Percentiles rank a stretch among this genome's conserved stretches.
phyloP scores from a whole-genome alignment of 495 filamentous ascomycete genomes.

The Hypoxylon fragiforme region DNA sequence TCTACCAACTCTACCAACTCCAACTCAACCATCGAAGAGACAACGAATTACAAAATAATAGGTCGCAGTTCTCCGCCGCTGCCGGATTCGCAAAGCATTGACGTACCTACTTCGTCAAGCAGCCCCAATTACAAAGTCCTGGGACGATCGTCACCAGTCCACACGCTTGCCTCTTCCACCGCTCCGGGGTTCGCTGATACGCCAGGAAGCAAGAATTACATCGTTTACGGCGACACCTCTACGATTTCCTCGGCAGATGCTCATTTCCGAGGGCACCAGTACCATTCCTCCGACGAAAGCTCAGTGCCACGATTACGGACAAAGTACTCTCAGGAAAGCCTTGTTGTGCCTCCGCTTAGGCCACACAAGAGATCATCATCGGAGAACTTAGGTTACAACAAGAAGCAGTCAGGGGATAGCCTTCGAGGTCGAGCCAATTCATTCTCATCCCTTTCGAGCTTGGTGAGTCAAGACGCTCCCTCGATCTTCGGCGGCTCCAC shows the following conservation, averaged over 20 bases:
- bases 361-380: conserved; percentile 48
- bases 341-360: conserved; percentile 54
- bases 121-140: conserved; percentile 47
- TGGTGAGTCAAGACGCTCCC: conserved; percentile 49
- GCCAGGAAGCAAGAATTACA: conserved; percentile 46
- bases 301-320: conserved; percentile 36
- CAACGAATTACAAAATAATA: conserved; percentile 58
- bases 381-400: conserved; percentile 52
- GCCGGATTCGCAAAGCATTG: conserved; percentile 44
- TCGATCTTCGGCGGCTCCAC: conserved; percentile 36
- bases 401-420: conserved; percentile 51
- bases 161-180: conserved; percentile 31
- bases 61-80: conserved; percentile 43
- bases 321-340: conserved; percentile 59
- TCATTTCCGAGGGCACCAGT: conserved; percentile 21
- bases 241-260: conserved; percentile 41
- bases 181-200: conserved; percentile 19
- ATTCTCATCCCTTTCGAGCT: conserved; percentile 53
- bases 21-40: conserved; percentile 52
- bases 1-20: no score
- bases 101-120: conserved; percentile 40
- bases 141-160: conserved; percentile 44
- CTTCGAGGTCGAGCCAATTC: conserved; percentile 52
- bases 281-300: conserved; percentile 34
- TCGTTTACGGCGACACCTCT: conserved; percentile 49